Base-by-base conservation (phyloP, 2,329 filamentous ascomycete species). In the Aspergillus viridinutans region DNA sequence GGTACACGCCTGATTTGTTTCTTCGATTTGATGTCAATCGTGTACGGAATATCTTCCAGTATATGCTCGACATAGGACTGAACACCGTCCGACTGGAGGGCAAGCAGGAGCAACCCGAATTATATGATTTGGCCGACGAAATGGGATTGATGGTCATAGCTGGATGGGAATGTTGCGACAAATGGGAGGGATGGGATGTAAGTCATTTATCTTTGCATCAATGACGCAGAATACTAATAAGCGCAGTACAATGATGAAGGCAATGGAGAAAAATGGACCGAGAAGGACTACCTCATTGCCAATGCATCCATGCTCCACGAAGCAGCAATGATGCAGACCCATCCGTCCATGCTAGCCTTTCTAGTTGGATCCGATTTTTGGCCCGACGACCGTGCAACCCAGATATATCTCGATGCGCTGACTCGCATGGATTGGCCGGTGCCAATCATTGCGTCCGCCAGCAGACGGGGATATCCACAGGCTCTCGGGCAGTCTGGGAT, bases 131-230 rank as follows among this genome's bases (percentile, higher is more conserved):
- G 1, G 82, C 84, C 1, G 84, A 87, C 62, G 73, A 77, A 3
- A 72, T 85, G 63, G 85, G 85, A 0, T 64, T 87, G 38, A 85
- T 88, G 83, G 69, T 87, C 0, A 73, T 88, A 40, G 74, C 83
- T 0, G 85, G 85, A 0, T 88, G 84, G 84, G 84, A 87, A 58
- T 88, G 85, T 68, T 88, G 85, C 66, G 82, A 87, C 62, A 87
- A 87, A 66, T 88, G 85, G 85, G 85, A 88, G 64, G 81, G 80
- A 0, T 88, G 84, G 84, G 68, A 65, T 17, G 71, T 72, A 56
- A 58, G 65, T 50, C 1, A 7, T 5, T 38, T 1, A 2, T 1
- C 8, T 17, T 17, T 32, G 14, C 8, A 10, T 6, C 8, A 4
- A 4, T 4, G 10, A 17, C 42, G 25, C 17, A n/a, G 25, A n/a